Evolutionary conservation across 768 basidiomycete genomes (phyloP), one percentile per base, ranked within the genome.

Genomic region (Lactifluus hygrophoroides): DNA sequence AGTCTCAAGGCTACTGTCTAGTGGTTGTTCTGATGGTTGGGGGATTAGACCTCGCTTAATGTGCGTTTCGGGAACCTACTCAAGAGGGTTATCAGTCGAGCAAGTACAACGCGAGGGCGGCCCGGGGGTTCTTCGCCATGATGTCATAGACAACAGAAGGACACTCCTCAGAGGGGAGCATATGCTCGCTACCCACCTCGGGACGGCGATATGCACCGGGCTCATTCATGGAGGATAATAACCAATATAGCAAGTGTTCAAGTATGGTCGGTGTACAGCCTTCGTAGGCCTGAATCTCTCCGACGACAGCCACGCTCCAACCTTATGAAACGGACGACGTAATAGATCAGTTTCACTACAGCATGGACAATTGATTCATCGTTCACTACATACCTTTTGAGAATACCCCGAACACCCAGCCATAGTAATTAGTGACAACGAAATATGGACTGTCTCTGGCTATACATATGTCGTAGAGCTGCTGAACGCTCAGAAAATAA

Each of bases 391-490:
- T 7, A 64, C 63, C 63, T 27, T 50, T 62, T 44, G 60, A 63
- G 56, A 68, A 68, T 32, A 51, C 57, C 25, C 67, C 67, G 30
- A 68, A 67, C 28, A 62, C 58, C 67, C 67, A 68, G 9, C 59
- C 55, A 6, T 60, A 54, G 23, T 67, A 67, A 32, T 63, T 67
- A 5, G 67, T 67, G 13, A 68, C 49, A 14, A 59, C 65, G 45
- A 67, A 68, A 38, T 51, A 59, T 19, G 53, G 66, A 43, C 62
- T 32, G 14, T 64, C 51, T n/a, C 54, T 58, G 17, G 54, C 53
- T 44, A 51, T 45, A 38, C 67, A 68, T 16, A 60, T 49, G 46
- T 67, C 66, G 44, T 61, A 61, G 25, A 65, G 45, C 64, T 65
- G 45, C n/a, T 2, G 21, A 7, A 37, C 16, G 6, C 51, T 60